These are phyloP conservation scores for Tuber umbilicatum DNA, from an alignment of 495 filamentous ascomycete species.

Conservation along the genomic window DNA sequence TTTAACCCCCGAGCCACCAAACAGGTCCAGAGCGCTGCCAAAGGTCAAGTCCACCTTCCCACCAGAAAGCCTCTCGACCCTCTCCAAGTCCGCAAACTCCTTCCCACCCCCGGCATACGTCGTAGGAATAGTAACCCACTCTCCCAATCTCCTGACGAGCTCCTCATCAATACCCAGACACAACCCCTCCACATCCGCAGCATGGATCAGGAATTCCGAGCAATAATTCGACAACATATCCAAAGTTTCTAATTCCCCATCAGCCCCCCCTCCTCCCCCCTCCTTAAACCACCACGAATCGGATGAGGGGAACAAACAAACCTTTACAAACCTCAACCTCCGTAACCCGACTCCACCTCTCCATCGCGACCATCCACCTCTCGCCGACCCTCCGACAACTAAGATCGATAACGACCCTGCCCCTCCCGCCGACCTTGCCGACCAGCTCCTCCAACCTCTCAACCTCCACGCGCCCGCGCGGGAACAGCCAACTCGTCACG, in stretches of 20 bases:
- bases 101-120: constrained; percentile 95
- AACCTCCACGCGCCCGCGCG: constrained; percentile 69
- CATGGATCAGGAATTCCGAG: constrained; percentile 93
- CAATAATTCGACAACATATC: constrained; percentile 75
- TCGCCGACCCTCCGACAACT: constrained; percentile 71
- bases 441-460: constrained; percentile 64
- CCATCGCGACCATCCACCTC: constrained; percentile 89
- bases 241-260: constrained; percentile 59
- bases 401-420: constrained; percentile 86
- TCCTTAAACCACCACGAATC: not conserved
- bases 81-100: constrained; percentile 40
- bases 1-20: constrained; percentile 76
- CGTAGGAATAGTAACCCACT: constrained; percentile 83
- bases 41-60: constrained; percentile 91
- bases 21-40: constrained; percentile 91
- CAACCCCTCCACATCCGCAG: constrained; percentile 95
- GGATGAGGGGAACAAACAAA: not conserved
- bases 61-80: constrained; percentile 57
- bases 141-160: constrained; percentile 65
- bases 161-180: constrained; percentile 84
- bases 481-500: constrained; percentile 70
- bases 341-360: constrained; percentile 96
- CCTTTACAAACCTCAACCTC: constrained; percentile 87
- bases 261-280: constrained; percentile 5
- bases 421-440: constrained; percentile 58